These are phyloP conservation scores for Populus hybrid DNA, from an alignment of 441 rosid species.

Conservation along the genomic window DNA sequence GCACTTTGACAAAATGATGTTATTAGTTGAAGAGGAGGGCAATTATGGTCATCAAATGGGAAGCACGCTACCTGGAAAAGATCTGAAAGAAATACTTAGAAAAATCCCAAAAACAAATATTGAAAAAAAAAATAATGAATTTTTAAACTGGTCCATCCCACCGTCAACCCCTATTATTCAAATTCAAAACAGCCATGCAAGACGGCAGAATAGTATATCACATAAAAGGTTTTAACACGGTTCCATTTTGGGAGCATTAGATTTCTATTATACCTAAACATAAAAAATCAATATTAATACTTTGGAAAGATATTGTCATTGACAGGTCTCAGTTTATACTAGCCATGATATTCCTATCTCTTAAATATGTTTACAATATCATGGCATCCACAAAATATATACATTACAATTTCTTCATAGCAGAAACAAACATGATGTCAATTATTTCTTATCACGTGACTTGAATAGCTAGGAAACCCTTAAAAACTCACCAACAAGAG, in stretches of 20 bases:
- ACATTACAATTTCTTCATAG: neutral
- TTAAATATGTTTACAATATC: neutral
- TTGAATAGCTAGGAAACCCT: neutral
- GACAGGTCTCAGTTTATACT: neutral
- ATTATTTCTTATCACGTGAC: neutral
- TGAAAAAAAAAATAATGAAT: neutral
- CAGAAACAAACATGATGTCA: neutral
- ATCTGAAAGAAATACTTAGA: neutral
- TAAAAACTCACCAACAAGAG: neutral
- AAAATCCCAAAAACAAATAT: conserved; percentile 9
- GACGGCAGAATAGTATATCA: neutral
- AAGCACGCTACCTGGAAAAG: conserved; percentile 67
- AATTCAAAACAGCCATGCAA: neutral
- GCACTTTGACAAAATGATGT: conserved; percentile 83
- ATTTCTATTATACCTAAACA: neutral
- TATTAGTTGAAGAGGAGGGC: conserved; percentile 76
- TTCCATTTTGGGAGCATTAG: neutral
- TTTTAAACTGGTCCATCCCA: neutral
- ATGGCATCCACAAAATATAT: conserved; percentile 4
- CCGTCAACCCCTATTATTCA: neutral
- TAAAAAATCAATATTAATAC: neutral
- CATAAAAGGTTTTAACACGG: neutral
- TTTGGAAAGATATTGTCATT: neutral
- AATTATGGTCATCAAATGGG: conserved; percentile 88
- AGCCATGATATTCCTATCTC: neutral